Conservation (phyloP, 108 stramenopile species). For the Poteriospumella lacustris region DNA sequence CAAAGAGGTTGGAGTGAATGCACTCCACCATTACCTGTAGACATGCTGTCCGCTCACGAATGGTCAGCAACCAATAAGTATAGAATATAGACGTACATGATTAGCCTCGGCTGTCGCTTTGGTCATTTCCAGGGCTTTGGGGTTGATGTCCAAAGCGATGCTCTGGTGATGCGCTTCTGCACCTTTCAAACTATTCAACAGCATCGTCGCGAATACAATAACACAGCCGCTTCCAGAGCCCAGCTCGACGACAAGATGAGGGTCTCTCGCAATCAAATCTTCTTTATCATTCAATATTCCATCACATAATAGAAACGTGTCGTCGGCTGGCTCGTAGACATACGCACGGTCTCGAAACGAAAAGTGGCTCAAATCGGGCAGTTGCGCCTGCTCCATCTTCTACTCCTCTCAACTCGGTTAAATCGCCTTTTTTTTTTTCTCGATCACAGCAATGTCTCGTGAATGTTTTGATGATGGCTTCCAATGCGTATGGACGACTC, state of each 20-base stretch:
- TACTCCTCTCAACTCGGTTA: too few relatives aligned
- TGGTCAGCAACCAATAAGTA: constrained; percentile 30
- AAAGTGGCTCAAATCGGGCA: constrained; percentile 59
- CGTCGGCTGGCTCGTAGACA: constrained; percentile 82
- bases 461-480: too few relatives aligned
- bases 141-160: constrained; percentile 40
- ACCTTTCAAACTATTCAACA: background rate
- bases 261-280: constrained; percentile 1
- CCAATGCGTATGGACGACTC: too few relatives aligned
- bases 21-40: constrained; percentile 62
- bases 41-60: constrained; percentile 69
- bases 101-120: constrained; percentile 32
- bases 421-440: too few relatives aligned
- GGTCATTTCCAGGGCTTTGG: constrained; percentile 25
- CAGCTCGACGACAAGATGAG: constrained; percentile 60
- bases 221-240: constrained; percentile 62
- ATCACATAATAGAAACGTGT: constrained; percentile 77
- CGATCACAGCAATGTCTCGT: too few relatives aligned
- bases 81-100: constrained; percentile 3
- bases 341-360: constrained; percentile 60
- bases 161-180: background rate
- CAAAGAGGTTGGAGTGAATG: constrained; percentile 23
- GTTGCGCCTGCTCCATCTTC: background rate
- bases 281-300: constrained; percentile 55
- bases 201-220: constrained; percentile 11